Evolutionary conservation across 805 yeast genomes (phyloP).

Genomic region (Brettanomyces anomalus): DNA sequence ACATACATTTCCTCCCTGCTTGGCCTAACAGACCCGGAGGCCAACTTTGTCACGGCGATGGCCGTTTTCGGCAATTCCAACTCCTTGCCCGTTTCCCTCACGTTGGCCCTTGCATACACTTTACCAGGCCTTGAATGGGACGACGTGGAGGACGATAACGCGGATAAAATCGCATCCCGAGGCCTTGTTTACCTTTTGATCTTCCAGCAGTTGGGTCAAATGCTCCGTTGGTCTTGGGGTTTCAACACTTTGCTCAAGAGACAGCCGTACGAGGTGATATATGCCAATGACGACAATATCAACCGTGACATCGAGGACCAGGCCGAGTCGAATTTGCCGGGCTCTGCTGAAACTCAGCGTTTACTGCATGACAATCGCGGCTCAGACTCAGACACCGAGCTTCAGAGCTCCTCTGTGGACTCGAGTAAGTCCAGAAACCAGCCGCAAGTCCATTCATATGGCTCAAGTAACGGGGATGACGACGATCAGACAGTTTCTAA

Average conservation of each 20-base stretch:
- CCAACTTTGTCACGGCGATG: constrained; percentile 93
- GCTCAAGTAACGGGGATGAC: constrained; percentile 5
- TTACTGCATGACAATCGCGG: neutral
- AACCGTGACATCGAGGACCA: neutral
- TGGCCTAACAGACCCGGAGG: constrained; percentile 59
- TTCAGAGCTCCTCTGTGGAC: no score
- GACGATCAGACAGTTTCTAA: neutral
- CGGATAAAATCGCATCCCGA: constrained; percentile 67
- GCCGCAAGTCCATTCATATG: constrained; percentile 12
- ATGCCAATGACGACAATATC: constrained; percentile 7
- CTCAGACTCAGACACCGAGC: neutral
- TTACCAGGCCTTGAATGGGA: constrained; percentile 73
- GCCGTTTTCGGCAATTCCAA: constrained; percentile 95
- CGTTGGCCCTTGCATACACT: constrained; percentile 69
- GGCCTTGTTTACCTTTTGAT: constrained; percentile 67
- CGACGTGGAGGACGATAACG: constrained; percentile 52
- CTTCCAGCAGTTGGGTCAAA: constrained; percentile 78
- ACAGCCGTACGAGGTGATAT: constrained; percentile 30
- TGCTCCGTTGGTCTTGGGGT: constrained; percentile 84
- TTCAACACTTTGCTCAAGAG: constrained; percentile 58
- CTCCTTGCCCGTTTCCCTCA: constrained; percentile 86
- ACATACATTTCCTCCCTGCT: constrained; percentile 42
- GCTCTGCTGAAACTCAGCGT: constrained; percentile 5
- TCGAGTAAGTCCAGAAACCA: constrained; percentile 2
- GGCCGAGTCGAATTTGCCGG: neutral